A percentile compares a stretch with the other conserved stretches of the same genome.
These are phyloP conservation scores for Cicer pinnatifidum DNA, from an alignment of 306 rosid species.

Conservation along the genomic window DNA sequence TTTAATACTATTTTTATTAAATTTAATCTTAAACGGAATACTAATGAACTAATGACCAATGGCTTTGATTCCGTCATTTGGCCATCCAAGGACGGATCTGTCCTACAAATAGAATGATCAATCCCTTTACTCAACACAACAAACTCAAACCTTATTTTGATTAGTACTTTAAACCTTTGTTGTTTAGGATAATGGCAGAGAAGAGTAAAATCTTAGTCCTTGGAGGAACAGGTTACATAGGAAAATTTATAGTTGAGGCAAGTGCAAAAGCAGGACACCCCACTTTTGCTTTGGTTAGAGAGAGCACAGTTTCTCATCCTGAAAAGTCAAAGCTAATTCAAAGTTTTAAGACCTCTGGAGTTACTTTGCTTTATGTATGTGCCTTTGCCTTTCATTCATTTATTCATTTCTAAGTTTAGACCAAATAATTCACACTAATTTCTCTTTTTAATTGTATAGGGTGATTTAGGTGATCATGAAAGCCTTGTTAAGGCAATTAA, in stretches of 20 bases:
- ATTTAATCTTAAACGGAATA: too few species aligned
- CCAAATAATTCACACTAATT: neutral
- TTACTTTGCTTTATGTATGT: constrained; percentile 48
- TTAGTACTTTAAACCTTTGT: neutral
- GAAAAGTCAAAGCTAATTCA: constrained; percentile 45
- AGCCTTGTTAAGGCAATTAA: constrained; percentile 52
- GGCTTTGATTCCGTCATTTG: neutral
- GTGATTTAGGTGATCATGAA: constrained; percentile 47
- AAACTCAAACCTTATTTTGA: neutral
- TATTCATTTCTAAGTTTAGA: neutral
- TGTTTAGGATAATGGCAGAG: constrained; percentile 30
- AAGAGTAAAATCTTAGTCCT: constrained; percentile 53
- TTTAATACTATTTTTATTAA: too few species aligned
- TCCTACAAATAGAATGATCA: neutral
- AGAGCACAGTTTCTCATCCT: constrained; percentile 46
- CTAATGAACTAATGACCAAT: neutral
- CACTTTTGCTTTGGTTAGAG: constrained; percentile 45
- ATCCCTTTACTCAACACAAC: constrained; percentile 5
- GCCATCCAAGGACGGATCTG: neutral
- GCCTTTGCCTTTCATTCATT: constrained; percentile 18
- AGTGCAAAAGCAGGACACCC: constrained; percentile 53
- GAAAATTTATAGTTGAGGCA: constrained; percentile 52
- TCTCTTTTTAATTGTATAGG: constrained; percentile 32
- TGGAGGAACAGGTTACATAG: constrained; percentile 53
- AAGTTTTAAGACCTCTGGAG: constrained; percentile 46